Percentiles rank a stretch among this genome's conserved stretches.
Evolutionary conservation across 1,139 yeast species (phyloP).

Genomic region (Candida pseudoviswanathii): DNA sequence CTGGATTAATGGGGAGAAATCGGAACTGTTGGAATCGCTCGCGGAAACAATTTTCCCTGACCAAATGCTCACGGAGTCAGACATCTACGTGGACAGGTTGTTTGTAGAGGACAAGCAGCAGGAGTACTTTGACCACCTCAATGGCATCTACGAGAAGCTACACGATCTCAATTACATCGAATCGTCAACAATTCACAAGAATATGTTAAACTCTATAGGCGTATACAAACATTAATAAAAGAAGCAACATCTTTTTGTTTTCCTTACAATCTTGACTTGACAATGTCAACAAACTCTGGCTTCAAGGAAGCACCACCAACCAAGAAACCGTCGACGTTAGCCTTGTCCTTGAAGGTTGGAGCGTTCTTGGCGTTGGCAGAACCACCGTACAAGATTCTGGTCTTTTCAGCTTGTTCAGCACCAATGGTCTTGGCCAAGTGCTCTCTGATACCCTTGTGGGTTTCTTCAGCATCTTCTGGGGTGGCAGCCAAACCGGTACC

Average conservation of each 20-base stretch:
- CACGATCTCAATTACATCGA: slow-evolving; percentile 7
- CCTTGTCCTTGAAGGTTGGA: slow-evolving; percentile 84
- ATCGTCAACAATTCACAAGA: slow-evolving; percentile 13
- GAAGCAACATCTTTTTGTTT: too few species aligned
- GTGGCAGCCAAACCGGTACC: slow-evolving; percentile 99
- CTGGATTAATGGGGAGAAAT: slow-evolving; percentile 53
- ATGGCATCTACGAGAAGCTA: slow-evolving; percentile 18
- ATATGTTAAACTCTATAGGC: slow-evolving; percentile 15
- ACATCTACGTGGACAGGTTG: slow-evolving; percentile 33
- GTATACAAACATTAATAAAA: slow-evolving; percentile 3
- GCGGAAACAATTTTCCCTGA: slow-evolving; percentile 21
- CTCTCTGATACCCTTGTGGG: slow-evolving; percentile 86
- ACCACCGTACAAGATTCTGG: slow-evolving; percentile 98
- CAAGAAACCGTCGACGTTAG: slow-evolving; percentile 96
- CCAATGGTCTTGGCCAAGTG: slow-evolving; percentile 81
- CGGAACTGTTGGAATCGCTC: slow-evolving; percentile 26
- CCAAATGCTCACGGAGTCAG: slow-evolving; percentile 42
- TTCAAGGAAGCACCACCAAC: slow-evolving; percentile 99
- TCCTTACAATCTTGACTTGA: slow-evolving; percentile 89
- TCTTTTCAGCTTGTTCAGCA: slow-evolving; percentile 69
- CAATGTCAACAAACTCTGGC: slow-evolving; percentile 95
- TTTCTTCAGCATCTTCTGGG: slow-evolving; percentile 94
- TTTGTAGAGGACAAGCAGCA: slow-evolving; percentile 15
- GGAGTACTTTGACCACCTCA: slow-evolving; percentile 16
- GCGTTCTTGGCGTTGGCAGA: slow-evolving; percentile 97